Base-by-base conservation (phyloP, 352 stramenopile genomes). In the Globisporangium recalcitrans region DNA sequence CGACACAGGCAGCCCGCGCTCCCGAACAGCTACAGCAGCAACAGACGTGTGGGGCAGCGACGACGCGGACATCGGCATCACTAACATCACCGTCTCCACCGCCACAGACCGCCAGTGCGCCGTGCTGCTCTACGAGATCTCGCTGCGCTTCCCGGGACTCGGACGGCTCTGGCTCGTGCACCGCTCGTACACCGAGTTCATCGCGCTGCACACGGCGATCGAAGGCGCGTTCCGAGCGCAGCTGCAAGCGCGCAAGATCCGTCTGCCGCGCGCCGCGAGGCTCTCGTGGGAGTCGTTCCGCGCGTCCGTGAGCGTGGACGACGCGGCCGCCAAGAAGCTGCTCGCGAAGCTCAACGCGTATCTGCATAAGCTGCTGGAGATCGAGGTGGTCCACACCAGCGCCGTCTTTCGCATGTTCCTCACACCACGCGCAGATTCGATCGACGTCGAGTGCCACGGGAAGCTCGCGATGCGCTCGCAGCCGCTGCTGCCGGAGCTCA, bases 271-370 rank as follows among this genome's bases (percentile, higher is more conserved):
- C n/a, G 70, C 74, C 0, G 64, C 76, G 52, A 51, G 70, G 22
- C 65, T 80, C 46, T 66, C 64, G 4, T 82, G 68, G 69, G 72
- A 73, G 63, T 56, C 72, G 7, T 68, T 78, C 38, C 59, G 62
- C 1, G 63, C 44, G 29, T 54, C 67, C 22, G 52, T 64, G 40
- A 48, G 63, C 6, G 47, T 34, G 0, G 67, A 72, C 1, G 66
- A 74, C 27, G 40, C 62, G 21, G 63, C 71, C 8, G 65, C 75
- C 3, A 63, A 74, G 58, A 74, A 77, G 22, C 68, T 84, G 27
- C 64, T 70, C n/a, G 62, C 68, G 26, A 73, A 80, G 58, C 66
- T 90, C 29, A 90, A 88, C 60, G 62, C 69, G 27, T 90, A 90
- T 49, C 51, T 90, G 60, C 80, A 81, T 62, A 75, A 77, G 52